Evolutionary conservation across 257 asterid species (phyloP).

Genomic region (Solanum gandarillasii): DNA sequence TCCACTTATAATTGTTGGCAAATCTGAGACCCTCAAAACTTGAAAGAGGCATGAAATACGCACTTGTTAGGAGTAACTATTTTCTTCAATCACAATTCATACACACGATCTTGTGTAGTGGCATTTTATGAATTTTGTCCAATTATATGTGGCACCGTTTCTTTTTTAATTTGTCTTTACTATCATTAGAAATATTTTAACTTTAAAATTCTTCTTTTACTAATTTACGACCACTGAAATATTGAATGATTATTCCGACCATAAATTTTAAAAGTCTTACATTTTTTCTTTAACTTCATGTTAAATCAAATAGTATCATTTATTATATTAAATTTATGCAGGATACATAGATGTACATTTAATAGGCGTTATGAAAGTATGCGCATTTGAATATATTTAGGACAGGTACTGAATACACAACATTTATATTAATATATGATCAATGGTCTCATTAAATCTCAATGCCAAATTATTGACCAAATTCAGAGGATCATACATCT

Average conservation of each 20-base stretch:
- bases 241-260: too few relatives aligned
- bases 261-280: too few relatives aligned
- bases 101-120: neutral
- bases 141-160: too few relatives aligned
- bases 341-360: neutral
- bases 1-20: neutral
- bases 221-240: too few relatives aligned
- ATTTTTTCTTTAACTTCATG: too few relatives aligned
- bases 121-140: neutral
- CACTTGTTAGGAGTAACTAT: neutral
- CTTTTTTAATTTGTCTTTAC: too few relatives aligned
- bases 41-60: neutral
- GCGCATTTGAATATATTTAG: neutral
- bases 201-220: too few relatives aligned
- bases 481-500: neutral
- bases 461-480: neutral
- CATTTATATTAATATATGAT: neutral
- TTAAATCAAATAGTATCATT: neutral
- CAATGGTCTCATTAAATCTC: neutral
- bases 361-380: neutral
- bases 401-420: neutral
- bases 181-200: too few relatives aligned
- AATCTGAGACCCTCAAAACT: neutral
- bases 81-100: neutral
- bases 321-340: neutral